A percentile compares a stretch with the other conserved stretches of the same genome.
phyloP scores from a whole-genome alignment of 345 rosid genomes.

The Adansonia digitata region DNA sequence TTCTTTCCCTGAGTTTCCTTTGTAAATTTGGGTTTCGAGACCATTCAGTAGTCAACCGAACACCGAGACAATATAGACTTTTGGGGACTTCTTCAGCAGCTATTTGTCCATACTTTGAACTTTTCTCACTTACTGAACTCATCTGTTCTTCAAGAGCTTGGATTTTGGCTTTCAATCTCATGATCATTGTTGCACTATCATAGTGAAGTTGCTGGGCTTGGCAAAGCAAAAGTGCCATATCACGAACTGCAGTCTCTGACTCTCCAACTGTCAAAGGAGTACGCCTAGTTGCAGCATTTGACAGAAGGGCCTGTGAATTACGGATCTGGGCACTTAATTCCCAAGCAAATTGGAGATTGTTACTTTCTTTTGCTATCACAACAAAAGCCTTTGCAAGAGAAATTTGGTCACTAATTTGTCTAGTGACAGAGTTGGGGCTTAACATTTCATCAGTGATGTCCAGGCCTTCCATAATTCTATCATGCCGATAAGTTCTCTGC shows the following conservation, averaged over 20 bases:
- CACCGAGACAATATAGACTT: slow-evolving; percentile 86
- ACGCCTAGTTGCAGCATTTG: slow-evolving; percentile 71
- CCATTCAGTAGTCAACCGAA: slow-evolving; percentile 75
- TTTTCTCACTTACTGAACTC: slow-evolving; percentile 64
- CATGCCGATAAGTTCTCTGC: slow-evolving; percentile 51
- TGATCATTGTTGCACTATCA: slow-evolving; percentile 96
- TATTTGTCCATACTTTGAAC: slow-evolving; percentile 85
- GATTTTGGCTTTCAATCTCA: slow-evolving; percentile 78
- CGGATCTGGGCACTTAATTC: slow-evolving; percentile 94
- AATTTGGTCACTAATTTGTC: slow-evolving; percentile 83
- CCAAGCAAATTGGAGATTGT: slow-evolving; percentile 93
- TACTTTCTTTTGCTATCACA: slow-evolving; percentile 91
- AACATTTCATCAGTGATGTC: slow-evolving; percentile 83
- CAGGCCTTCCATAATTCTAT: slow-evolving; percentile 53
- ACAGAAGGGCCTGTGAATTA: slow-evolving; percentile 70
- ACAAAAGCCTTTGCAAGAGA: slow-evolving; percentile 87
- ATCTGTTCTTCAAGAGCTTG: slow-evolving; percentile 77
- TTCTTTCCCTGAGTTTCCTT: too few relatives aligned
- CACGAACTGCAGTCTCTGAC: slow-evolving; percentile 65
- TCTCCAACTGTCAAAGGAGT: slow-evolving; percentile 58
- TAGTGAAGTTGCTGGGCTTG: slow-evolving; percentile 87
- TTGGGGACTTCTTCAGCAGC: slow-evolving; percentile 97
- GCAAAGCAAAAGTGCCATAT: slow-evolving; percentile 78
- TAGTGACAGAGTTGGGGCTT: slow-evolving; percentile 65
- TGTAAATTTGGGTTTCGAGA: slow-evolving; percentile 47